Conservation (phyloP, 202 grass and related monocot species). For the Zizania palustris region DNA sequence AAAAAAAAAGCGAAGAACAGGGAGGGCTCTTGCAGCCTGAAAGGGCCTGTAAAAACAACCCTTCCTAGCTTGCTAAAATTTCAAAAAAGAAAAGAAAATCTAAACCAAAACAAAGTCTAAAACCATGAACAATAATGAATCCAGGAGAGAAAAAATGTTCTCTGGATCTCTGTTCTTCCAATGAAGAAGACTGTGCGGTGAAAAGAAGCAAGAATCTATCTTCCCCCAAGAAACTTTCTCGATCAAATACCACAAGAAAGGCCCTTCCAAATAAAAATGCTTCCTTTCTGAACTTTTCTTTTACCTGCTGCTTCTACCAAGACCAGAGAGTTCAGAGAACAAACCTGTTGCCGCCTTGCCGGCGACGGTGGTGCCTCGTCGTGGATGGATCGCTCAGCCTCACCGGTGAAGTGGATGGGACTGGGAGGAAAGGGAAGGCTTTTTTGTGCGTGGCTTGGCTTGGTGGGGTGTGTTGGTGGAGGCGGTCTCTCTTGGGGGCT, state of each 20-base stretch:
- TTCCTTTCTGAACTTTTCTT: not conserved
- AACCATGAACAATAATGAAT: constrained; percentile 47
- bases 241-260: constrained; percentile 7
- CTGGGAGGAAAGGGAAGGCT: constrained; percentile 23
- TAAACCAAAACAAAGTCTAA: constrained; percentile 31
- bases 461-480: not conserved
- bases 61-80: constrained; percentile 44
- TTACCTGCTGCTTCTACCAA: constrained; percentile 19
- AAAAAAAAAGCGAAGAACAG: constrained; percentile 86
- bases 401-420: constrained; percentile 67
- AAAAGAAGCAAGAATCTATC: constrained; percentile 14
- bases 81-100: not conserved
- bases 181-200: constrained; percentile 12
- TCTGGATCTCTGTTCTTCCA: constrained; percentile 67
- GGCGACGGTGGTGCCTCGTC: constrained; percentile 4
- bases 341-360: constrained; percentile 48
- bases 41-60: constrained; percentile 62
- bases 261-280: not conserved
- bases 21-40: constrained; percentile 43
- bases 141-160: constrained; percentile 66
- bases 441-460: constrained; percentile 10
- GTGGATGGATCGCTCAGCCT: constrained; percentile 69
- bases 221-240: constrained; percentile 21
- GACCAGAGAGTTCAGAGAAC: constrained; percentile 42
- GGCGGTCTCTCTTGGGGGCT: constrained; percentile 53